phyloP scores from a whole-genome alignment of 78 protist genomes.

The Dictyostelium purpureum region DNA sequence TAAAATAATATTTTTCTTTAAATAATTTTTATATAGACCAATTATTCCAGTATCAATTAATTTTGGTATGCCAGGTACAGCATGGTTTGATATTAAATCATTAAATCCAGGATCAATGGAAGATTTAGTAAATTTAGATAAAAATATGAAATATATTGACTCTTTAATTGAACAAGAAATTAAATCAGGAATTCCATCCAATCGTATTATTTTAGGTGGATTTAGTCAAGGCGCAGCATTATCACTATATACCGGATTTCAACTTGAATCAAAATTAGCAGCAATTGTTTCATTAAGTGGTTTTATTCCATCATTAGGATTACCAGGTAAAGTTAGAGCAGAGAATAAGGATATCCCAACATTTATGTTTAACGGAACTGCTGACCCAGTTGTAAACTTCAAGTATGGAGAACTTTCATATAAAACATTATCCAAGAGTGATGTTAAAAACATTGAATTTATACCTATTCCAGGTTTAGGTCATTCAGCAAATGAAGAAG shows the following conservation, averaged over 20 bases:
- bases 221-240: constrained; percentile 2
- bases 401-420: background rate
- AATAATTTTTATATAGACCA: constrained; percentile 7
- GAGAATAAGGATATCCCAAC: background rate
- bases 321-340: background rate
- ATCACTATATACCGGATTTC: background rate
- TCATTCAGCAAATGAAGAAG: background rate
- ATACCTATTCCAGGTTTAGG: background rate
- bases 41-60: constrained; percentile 1
- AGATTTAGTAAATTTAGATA: background rate
- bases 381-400: background rate
- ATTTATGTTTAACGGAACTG: constrained; percentile 6
- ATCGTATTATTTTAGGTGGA: constrained; percentile 9
- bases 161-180: background rate
- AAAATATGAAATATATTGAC: background rate
- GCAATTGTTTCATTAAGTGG: background rate
- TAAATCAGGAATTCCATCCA: background rate
- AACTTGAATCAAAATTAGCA: background rate
- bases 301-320: constrained; percentile 7
- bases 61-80: background rate
- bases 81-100: constrained; percentile 27
- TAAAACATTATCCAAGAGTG: background rate
- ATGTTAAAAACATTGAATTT: background rate
- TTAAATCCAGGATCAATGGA: background rate
- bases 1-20: background rate